These are phyloP conservation scores for Annona squamosa DNA, from an alignment of 164 flowering plant genomes.

Conservation along the genomic window DNA sequence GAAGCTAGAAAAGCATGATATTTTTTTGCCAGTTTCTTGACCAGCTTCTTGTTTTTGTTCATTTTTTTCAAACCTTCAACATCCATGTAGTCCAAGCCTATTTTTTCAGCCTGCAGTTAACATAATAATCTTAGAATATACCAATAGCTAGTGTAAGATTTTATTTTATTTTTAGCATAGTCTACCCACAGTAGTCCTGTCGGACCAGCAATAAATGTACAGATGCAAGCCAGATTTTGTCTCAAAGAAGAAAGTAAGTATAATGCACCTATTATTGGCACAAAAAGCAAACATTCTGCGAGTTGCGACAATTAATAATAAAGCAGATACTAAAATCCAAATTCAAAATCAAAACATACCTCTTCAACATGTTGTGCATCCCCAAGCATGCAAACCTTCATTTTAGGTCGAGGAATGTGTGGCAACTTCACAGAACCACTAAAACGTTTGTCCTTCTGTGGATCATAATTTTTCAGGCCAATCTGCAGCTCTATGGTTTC, in stretches of 20 bases:
- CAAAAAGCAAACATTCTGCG: background rate
- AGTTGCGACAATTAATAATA: background rate
- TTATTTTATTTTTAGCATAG: background rate
- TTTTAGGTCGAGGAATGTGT: slow-evolving; percentile 38
- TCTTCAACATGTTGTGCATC: slow-evolving; percentile 63
- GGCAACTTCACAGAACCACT: slow-evolving; percentile 59
- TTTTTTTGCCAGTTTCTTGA: slow-evolving; percentile 55
- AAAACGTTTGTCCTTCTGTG: slow-evolving; percentile 83
- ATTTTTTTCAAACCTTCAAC: slow-evolving; percentile 53
- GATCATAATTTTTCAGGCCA: slow-evolving; percentile 74
- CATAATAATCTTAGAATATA: background rate
- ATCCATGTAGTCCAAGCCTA: slow-evolving; percentile 54
- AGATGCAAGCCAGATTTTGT: background rate
- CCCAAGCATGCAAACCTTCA: slow-evolving; percentile 44
- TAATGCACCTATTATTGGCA: background rate
- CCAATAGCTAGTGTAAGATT: background rate
- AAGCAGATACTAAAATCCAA: background rate
- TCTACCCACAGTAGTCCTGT: background rate
- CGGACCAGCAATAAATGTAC: background rate
- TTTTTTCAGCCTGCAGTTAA: slow-evolving; percentile 40
- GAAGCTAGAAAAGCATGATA: slow-evolving; percentile 59
- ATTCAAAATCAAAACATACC: slow-evolving; percentile 23
- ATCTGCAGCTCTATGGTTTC: slow-evolving; percentile 79
- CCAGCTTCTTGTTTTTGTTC: slow-evolving; percentile 57
- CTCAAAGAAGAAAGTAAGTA: background rate